Percentiles rank a stretch among this genome's conserved stretches.
Evolutionary conservation across 192 early-diverging fungal genomes (phyloP).

Genomic region (Geranomyces michiganensis): DNA sequence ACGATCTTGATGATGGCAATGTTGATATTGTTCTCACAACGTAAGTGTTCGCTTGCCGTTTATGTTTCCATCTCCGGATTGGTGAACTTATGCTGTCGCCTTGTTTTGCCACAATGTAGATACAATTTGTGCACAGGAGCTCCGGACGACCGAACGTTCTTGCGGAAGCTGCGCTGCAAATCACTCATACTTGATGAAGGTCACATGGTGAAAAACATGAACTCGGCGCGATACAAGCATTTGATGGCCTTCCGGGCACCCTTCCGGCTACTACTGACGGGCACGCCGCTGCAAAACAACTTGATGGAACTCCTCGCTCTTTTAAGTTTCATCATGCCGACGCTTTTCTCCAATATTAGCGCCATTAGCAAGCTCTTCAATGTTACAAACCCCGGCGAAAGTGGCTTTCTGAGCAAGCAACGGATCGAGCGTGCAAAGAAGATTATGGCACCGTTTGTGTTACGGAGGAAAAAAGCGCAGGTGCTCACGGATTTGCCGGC

Average conservation of each 20-base stretch:
- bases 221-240: slow-evolving; percentile 75
- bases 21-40: slow-evolving; percentile 72
- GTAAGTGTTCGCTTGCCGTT: slow-evolving; percentile 32
- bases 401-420: slow-evolving; percentile 42
- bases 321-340: slow-evolving; percentile 85
- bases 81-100: background rate
- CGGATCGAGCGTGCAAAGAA: slow-evolving; percentile 77
- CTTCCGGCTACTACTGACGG: slow-evolving; percentile 69
- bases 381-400: slow-evolving; percentile 49
- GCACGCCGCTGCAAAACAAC: slow-evolving; percentile 95
- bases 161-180: slow-evolving; percentile 64
- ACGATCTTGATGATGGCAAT: slow-evolving; percentile 50
- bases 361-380: slow-evolving; percentile 63
- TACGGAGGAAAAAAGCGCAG: slow-evolving; percentile 74
- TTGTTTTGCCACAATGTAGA: slow-evolving; percentile 12
- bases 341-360: slow-evolving; percentile 67
- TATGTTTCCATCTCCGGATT: too few species aligned
- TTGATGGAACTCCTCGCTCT: slow-evolving; percentile 80
- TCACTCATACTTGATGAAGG: slow-evolving; percentile 88
- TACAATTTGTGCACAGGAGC: slow-evolving; percentile 73
- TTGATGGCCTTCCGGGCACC: slow-evolving; percentile 51
- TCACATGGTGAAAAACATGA: slow-evolving; percentile 87
- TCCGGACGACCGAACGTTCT: slow-evolving; percentile 72
- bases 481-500: slow-evolving; percentile 45
- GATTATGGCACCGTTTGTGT: slow-evolving; percentile 87